phyloP scores from a whole-genome alignment of 306 rosid genomes.

The Crotalaria pallida region DNA sequence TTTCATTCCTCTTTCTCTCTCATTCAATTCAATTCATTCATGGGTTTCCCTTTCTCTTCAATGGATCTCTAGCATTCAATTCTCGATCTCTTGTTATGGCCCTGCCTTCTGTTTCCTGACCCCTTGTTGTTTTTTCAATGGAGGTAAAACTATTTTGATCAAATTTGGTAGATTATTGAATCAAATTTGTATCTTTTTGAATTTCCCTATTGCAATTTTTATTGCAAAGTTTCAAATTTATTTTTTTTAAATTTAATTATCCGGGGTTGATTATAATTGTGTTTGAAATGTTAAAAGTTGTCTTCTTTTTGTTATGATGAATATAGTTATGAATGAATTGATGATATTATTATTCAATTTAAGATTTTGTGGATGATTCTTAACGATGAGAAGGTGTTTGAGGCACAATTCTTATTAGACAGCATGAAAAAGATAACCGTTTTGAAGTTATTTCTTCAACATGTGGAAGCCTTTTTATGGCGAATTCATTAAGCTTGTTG shows the following conservation, averaged over 20 bases:
- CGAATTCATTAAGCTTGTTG: not conserved
- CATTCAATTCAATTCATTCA: conserved; percentile 23
- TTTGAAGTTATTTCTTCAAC: not conserved
- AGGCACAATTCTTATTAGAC: not conserved
- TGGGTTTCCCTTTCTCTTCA: conserved; percentile 19
- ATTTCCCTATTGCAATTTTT: not conserved
- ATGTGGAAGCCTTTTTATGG: not conserved
- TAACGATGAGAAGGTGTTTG: not conserved
- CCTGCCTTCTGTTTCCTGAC: conserved; percentile 31
- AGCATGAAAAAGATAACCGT: not conserved
- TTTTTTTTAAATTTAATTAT: no score
- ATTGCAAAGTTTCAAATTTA: not conserved
- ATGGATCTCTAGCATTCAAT: conserved; percentile 41
- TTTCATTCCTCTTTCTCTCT: conserved; percentile 14
- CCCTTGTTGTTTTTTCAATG: conserved; percentile 25
- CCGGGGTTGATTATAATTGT: conserved; percentile 2
- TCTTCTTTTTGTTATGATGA: not conserved
- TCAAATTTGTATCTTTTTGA: not conserved
- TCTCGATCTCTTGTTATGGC: conserved; percentile 40
- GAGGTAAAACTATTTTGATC: conserved; percentile 35
- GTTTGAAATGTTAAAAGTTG: not conserved
- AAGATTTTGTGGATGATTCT: not conserved
- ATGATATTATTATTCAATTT: not conserved
- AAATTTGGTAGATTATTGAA: not conserved
- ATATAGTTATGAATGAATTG: not conserved